Conservation (phyloP, 192 early-diverging fungal genomes). For the Backusella mclennaniae region DNA sequence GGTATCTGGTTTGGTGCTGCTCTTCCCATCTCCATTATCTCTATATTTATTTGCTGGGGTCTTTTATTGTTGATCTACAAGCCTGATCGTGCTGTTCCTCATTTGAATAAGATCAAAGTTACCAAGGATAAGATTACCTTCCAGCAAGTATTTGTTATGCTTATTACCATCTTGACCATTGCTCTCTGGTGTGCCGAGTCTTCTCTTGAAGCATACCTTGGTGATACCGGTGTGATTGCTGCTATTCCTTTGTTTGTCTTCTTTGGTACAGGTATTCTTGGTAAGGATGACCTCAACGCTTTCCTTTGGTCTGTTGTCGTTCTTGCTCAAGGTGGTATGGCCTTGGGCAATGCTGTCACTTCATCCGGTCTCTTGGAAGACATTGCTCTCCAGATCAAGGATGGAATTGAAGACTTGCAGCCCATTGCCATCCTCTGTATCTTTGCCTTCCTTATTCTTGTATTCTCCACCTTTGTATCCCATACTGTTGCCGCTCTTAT, state of each 20-base stretch:
- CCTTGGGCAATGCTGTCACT: conserved; percentile 73
- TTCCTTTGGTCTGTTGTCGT: conserved; percentile 59
- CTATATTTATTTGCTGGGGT: conserved; percentile 64
- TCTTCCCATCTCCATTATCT: conserved; percentile 62
- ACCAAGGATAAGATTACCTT: conserved; percentile 42
- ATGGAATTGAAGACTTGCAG: conserved; percentile 48
- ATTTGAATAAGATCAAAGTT: conserved; percentile 43
- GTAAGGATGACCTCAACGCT: conserved; percentile 75
- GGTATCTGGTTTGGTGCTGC: conserved; percentile 68
- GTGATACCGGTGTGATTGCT: conserved; percentile 79
- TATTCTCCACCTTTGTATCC: conserved; percentile 73
- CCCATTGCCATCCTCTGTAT: conserved; percentile 57
- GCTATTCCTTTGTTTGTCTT: conserved; percentile 74
- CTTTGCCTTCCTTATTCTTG: conserved; percentile 61
- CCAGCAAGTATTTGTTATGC: conserved; percentile 58
- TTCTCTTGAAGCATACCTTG: conserved; percentile 54
- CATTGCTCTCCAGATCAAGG: conserved; percentile 58
- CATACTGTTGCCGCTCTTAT: conserved; percentile 82
- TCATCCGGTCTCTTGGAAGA: conserved; percentile 64
- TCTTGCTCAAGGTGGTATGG: conserved; percentile 79
- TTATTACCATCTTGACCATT: conserved; percentile 62
- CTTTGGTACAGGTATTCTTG: conserved; percentile 68
- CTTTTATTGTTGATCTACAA: conserved; percentile 62
- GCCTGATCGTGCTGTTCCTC: conserved; percentile 49
- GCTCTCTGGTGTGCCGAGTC: conserved; percentile 70